These are phyloP conservation scores for Fragaria nilgerrensis DNA, from an alignment of 306 rosid species.

Conservation along the genomic window DNA sequence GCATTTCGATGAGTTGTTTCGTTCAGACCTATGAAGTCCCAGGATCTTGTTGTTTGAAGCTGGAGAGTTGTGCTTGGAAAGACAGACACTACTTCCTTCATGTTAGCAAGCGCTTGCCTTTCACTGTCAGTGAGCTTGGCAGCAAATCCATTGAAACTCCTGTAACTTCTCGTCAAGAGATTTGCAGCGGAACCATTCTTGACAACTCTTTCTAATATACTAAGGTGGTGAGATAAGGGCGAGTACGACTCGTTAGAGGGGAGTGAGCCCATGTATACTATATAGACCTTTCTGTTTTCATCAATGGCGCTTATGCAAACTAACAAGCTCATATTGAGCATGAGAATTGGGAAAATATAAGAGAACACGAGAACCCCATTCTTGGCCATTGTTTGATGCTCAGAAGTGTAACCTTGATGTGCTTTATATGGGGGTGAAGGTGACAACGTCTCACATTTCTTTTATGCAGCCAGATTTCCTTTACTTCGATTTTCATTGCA, in stretches of 20 bases:
- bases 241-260: background rate
- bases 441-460: too few species aligned
- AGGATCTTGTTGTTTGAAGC: conserved; percentile 47
- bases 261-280: conserved; percentile 10
- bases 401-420: too few species aligned
- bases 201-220: background rate
- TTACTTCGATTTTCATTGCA: too few species aligned
- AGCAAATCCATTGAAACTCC: background rate
- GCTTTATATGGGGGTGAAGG: too few species aligned
- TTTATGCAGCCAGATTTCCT: too few species aligned
- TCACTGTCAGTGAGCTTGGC: conserved; percentile 14
- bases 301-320: background rate
- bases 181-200: background rate
- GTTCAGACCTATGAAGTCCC: conserved; percentile 42
- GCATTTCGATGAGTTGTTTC: background rate
- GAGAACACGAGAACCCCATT: too few species aligned
- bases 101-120: conserved; percentile 5
- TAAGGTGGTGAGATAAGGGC: background rate
- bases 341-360: too few species aligned
- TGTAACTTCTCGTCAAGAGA: background rate
- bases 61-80: conserved; percentile 28
- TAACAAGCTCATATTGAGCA: background rate
- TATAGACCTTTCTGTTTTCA: background rate
- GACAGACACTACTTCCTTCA: conserved; percentile 38
- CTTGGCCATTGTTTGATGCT: too few species aligned